Conservation (phyloP, 345 rosid species). For the Gossypium raimondii region DNA sequence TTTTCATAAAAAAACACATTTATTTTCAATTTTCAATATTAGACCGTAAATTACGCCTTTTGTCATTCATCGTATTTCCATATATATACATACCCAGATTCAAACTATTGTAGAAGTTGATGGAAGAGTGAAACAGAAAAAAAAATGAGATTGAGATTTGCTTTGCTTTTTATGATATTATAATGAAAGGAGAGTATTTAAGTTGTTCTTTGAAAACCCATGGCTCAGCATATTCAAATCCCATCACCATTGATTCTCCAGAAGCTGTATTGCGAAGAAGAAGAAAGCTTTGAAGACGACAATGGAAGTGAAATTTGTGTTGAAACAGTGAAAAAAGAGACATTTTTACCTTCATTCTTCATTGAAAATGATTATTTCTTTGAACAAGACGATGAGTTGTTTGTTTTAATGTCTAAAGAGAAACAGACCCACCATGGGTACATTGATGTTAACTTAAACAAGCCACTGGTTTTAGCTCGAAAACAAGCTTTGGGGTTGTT, state of each 20-base stretch:
- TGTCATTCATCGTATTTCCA: background rate
- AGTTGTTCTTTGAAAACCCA: conserved; percentile 51
- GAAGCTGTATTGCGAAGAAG: conserved; percentile 65
- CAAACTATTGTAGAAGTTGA: conserved; percentile 6
- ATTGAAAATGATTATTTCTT: conserved; percentile 51
- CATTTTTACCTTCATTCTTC: conserved; percentile 37
- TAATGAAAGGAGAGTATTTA: conserved; percentile 47
- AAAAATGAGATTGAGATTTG: conserved; percentile 13
- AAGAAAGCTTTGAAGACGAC: conserved; percentile 27
- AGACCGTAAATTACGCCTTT: background rate
- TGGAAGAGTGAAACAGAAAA: background rate
- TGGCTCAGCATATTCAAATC: conserved; percentile 40
- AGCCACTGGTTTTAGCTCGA: conserved; percentile 39
- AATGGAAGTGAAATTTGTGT: conserved; percentile 25
- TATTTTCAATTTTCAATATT: no score
- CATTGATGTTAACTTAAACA: conserved; percentile 32
- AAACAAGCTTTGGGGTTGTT: conserved; percentile 71
- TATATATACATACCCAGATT: conserved; percentile 5
- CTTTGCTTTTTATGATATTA: conserved; percentile 22
- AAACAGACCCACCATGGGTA: conserved; percentile 39
- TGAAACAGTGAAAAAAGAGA: conserved; percentile 32
- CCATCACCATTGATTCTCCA: conserved; percentile 39
- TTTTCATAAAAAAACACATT: conserved; percentile 3
- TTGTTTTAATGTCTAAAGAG: conserved; percentile 52
- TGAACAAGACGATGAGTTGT: conserved; percentile 52